phyloP scores from a whole-genome alignment of 2,329 filamentous ascomycete genomes.

The Orbilia blumenaviensis region DNA sequence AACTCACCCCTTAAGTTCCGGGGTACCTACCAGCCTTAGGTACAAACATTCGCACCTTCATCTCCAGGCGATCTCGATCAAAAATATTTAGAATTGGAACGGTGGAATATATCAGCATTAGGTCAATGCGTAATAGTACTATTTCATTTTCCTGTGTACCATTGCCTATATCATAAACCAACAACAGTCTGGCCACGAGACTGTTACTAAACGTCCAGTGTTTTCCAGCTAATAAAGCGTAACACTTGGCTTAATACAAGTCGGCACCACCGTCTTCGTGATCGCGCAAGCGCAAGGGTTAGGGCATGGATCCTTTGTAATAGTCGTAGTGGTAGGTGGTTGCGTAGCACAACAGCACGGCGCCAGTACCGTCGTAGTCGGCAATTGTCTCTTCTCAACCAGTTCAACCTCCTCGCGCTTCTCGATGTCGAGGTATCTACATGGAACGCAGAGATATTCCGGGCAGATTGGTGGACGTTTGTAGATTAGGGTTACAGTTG shows the following conservation, averaged over 20 bases:
- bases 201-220: too few relatives aligned
- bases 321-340: constrained; percentile 23
- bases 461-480: constrained; percentile 43
- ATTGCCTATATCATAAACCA: too few relatives aligned
- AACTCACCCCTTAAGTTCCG: too few relatives aligned
- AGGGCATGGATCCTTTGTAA: constrained; percentile 27
- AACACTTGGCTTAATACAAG: constrained; percentile 5
- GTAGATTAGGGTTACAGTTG: constrained; percentile 16
- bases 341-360: constrained; percentile 39
- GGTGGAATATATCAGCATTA: too few relatives aligned
- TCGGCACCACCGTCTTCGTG: constrained; percentile 39
- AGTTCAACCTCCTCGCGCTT: background rate
- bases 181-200: too few relatives aligned
- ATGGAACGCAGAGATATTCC: constrained; percentile 21
- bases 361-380: constrained; percentile 24
- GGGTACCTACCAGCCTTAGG: too few relatives aligned
- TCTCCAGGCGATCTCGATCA: too few relatives aligned
- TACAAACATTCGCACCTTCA: too few relatives aligned
- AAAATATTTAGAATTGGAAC: too few relatives aligned
- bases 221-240: background rate
- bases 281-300: constrained; percentile 36
- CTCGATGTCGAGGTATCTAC: background rate
- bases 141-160: too few relatives aligned
- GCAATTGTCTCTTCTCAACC: background rate
- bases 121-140: too few relatives aligned